Evolutionary conservation across 192 early-diverging fungal genomes (phyloP).

Genomic region (Funneliformis geosporum): DNA sequence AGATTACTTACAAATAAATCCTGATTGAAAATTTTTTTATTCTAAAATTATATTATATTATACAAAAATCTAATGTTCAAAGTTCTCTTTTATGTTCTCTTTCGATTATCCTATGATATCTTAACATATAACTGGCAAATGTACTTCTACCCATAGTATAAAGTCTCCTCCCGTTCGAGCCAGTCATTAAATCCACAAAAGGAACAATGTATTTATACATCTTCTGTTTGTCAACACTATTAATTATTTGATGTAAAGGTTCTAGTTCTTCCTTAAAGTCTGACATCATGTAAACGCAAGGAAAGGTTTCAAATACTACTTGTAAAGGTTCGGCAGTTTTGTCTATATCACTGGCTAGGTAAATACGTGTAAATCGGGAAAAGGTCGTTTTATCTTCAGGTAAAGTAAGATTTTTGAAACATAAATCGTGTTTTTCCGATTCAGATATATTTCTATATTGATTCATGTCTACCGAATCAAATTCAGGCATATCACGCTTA

Average conservation of each 20-base stretch:
- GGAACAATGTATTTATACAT: constrained; percentile 53
- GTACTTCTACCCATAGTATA: constrained; percentile 53
- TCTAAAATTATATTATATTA: too few relatives aligned
- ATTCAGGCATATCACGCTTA: not conserved
- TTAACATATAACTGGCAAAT: constrained; percentile 38
- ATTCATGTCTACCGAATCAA: not conserved
- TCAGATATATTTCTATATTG: not conserved
- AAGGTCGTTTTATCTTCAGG: not conserved
- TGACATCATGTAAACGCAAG: constrained; percentile 54
- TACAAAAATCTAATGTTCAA: too few relatives aligned
- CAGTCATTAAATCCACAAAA: constrained; percentile 56
- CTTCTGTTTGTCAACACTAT: constrained; percentile 42
- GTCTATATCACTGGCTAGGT: constrained; percentile 41
- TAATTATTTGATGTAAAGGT: constrained; percentile 40
- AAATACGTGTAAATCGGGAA: not conserved
- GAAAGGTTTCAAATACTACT: constrained; percentile 34
- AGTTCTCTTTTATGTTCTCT: too few relatives aligned
- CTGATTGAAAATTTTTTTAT: too few relatives aligned
- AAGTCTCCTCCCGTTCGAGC: constrained; percentile 50
- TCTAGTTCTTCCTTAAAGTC: constrained; percentile 47
- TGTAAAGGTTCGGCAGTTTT: constrained; percentile 33
- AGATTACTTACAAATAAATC: too few relatives aligned
- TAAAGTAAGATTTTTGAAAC: not conserved
- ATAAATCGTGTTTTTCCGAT: not conserved
- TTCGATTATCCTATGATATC: not conserved